Evolutionary conservation across 2,329 filamentous ascomycete species (phyloP).

Genomic region (Boeremia lycopersici): DNA sequence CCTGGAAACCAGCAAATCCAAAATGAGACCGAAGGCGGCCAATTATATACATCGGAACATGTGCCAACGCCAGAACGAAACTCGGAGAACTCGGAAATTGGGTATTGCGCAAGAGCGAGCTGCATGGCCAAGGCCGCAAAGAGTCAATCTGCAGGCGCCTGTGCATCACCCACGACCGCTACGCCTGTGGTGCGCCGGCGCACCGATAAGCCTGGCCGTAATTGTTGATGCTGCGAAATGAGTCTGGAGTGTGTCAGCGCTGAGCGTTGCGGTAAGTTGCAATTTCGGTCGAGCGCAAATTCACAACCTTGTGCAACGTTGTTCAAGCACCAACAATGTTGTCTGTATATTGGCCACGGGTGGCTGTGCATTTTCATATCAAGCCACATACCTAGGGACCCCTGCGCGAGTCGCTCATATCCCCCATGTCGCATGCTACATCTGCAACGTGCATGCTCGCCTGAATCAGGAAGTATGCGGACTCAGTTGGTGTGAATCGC

Average conservation of each 20-base stretch:
- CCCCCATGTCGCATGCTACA: conserved; percentile 17
- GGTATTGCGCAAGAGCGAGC: conserved; percentile 14
- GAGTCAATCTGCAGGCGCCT: background rate
- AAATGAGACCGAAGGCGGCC: conserved; percentile 5
- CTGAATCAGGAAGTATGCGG: conserved; percentile 8
- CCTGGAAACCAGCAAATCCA: conserved; percentile 18
- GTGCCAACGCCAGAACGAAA: conserved; percentile 17
- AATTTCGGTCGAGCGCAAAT: background rate
- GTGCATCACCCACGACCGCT: background rate
- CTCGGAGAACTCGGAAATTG: conserved; percentile 25
- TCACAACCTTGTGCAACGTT: too few species aligned
- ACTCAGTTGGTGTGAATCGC: conserved; percentile 40
- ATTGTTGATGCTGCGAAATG: background rate
- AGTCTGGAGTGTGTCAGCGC: conserved; percentile 2
- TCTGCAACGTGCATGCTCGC: conserved; percentile 8
- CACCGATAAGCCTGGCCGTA: conserved; percentile 14
- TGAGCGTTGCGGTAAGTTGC: background rate
- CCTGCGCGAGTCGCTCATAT: conserved; percentile 19
- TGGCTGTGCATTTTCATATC: conserved; percentile 7
- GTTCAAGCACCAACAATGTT: background rate
- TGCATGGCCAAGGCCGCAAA: background rate
- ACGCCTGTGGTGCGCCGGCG: conserved; percentile 20
- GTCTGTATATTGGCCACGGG: background rate
- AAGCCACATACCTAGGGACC: conserved; percentile 22
- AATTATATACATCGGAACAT: conserved; percentile 9